Conservation (phyloP, 768 basidiomycete genomes). For the Auriscalpium orientale region DNA sequence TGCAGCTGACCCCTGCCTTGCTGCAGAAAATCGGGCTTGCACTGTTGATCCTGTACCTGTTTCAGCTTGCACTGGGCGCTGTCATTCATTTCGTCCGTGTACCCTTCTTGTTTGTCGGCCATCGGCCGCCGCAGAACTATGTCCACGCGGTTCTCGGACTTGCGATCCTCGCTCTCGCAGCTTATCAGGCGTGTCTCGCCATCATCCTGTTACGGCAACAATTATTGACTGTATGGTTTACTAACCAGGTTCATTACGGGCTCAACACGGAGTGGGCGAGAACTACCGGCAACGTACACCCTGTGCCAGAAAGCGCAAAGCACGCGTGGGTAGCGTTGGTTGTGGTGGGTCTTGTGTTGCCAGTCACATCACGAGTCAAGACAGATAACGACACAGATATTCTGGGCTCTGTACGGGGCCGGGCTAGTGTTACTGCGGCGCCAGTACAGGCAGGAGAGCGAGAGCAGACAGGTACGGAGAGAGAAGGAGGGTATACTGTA, state of each 20-base stretch:
- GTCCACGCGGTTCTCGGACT: conserved; percentile 20
- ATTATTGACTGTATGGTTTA: neutral
- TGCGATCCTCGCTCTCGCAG: conserved; percentile 18
- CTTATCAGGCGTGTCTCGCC: conserved; percentile 10
- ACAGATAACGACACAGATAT: neutral
- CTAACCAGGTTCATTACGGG: neutral
- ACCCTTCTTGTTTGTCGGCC: neutral
- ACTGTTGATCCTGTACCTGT: conserved; percentile 19
- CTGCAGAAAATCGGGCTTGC: conserved; percentile 18
- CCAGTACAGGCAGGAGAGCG: neutral
- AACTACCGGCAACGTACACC: conserved; percentile 8
- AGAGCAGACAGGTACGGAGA: neutral
- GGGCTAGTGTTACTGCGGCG: neutral
- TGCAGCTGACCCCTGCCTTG: neutral
- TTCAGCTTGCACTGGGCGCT: conserved; percentile 17
- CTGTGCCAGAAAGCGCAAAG: conserved; percentile 7
- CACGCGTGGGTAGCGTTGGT: conserved; percentile 14
- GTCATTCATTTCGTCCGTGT: conserved; percentile 23
- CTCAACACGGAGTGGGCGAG: conserved; percentile 9
- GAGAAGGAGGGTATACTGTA: neutral
- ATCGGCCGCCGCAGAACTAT: conserved; percentile 22
- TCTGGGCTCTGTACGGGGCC: neutral
- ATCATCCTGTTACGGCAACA: neutral
- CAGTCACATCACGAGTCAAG: neutral
- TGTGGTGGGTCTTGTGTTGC: conserved; percentile 10